Evolutionary conservation across 805 yeast species (phyloP).

Genomic region (Suhomyces sp.): DNA sequence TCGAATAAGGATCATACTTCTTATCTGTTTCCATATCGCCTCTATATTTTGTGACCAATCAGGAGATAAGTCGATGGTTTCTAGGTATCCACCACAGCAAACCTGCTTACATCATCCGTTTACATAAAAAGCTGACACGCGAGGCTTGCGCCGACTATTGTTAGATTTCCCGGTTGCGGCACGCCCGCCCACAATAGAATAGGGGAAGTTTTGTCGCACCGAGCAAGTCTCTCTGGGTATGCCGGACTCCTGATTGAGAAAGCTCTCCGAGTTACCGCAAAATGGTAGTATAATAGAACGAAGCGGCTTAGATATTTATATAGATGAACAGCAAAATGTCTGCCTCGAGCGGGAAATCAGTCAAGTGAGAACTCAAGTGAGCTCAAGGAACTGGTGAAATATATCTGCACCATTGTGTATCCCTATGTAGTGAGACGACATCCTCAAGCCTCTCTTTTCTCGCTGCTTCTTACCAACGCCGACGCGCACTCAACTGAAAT

Average conservation of each 20-base stretch:
- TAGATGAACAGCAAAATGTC: not conserved
- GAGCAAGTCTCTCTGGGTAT: not conserved
- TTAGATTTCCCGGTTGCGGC: not conserved
- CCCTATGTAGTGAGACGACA: not conserved
- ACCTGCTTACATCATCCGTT: not conserved
- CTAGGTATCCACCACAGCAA: not conserved
- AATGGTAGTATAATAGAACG: not conserved
- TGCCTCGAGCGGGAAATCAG: not conserved
- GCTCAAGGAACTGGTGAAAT: not conserved
- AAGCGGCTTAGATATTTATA: not conserved
- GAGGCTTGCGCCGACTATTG: not conserved
- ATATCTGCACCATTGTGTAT: not conserved
- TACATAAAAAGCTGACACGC: not conserved
- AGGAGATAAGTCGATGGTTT: no score
- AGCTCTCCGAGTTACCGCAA: not conserved
- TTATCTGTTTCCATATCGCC: no score
- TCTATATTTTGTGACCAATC: no score
- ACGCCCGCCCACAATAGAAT: not conserved
- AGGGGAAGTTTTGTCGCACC: not conserved
- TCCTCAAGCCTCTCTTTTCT: not conserved
- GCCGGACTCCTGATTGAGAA: not conserved
- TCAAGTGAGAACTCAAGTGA: not conserved
- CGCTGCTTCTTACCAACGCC: not conserved
- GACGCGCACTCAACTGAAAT: not conserved
- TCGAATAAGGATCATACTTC: not conserved